Evolutionary conservation across 2,329 filamentous ascomycete genomes (phyloP).

Genomic region (Capronia coronata): DNA sequence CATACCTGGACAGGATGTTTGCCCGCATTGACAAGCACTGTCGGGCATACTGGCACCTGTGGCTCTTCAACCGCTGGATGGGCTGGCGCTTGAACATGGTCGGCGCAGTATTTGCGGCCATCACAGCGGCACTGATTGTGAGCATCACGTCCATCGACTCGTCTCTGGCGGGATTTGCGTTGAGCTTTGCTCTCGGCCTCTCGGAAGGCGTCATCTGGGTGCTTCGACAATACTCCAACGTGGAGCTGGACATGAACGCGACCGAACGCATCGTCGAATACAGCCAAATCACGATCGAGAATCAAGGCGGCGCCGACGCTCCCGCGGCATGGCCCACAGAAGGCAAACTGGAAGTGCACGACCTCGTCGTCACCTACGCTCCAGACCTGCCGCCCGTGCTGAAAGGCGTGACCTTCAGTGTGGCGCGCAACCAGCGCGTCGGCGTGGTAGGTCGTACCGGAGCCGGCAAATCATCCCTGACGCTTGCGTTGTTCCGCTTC

Average conservation of each 20-base stretch:
- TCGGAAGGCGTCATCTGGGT: constrained; percentile 58
- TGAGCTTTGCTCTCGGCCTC: constrained; percentile 68
- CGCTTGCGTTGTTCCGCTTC: constrained; percentile 71
- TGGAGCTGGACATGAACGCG: constrained; percentile 74
- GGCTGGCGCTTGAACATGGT: constrained; percentile 64
- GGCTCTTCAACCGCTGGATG: constrained; percentile 72
- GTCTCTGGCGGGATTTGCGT: constrained; percentile 66
- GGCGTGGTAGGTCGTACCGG: constrained; percentile 75
- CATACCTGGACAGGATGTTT: constrained; percentile 66
- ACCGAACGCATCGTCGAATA: constrained; percentile 73
- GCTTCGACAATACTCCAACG: constrained; percentile 60
- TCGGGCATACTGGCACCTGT: constrained; percentile 60
- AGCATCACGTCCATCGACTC: constrained; percentile 57
- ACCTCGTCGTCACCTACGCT: constrained; percentile 67
- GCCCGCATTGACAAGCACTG: constrained; percentile 61
- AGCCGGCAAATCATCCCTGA: constrained; percentile 70
- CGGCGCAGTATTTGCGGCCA: constrained; percentile 61
- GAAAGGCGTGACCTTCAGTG: constrained; percentile 60
- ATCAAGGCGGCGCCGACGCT: constrained; percentile 53
- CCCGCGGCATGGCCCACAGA: constrained; percentile 70
- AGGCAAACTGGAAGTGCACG: constrained; percentile 64
- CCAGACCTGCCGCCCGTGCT: constrained; percentile 64
- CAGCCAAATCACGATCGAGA: constrained; percentile 60
- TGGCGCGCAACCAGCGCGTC: constrained; percentile 61
- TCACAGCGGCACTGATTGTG: constrained; percentile 60